Evolutionary conservation across 768 basidiomycete species (phyloP).

Genomic region (Amanita pallidorosea): DNA sequence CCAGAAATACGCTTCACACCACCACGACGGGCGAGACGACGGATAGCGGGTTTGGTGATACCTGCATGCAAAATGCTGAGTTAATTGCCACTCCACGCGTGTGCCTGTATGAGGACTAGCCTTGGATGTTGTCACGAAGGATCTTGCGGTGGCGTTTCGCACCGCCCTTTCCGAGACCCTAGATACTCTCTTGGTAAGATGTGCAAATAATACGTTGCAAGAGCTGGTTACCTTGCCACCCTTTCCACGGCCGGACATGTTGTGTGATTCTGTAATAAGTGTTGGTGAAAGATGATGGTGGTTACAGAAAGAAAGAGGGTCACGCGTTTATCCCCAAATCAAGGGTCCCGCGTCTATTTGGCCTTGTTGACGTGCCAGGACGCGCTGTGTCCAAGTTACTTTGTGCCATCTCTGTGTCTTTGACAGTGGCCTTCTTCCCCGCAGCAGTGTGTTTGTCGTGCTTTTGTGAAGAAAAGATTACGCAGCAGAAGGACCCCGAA

Average conservation of each 20-base stretch:
- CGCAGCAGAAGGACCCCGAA: no score
- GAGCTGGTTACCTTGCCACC: conserved; percentile 50
- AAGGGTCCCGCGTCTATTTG: conserved; percentile 27
- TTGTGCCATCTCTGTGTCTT: no score
- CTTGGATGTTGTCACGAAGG: conserved; percentile 72
- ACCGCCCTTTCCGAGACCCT: conserved; percentile 74
- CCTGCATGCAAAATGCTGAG: conserved; percentile 9
- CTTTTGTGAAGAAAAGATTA: no score
- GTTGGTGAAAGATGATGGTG: conserved; percentile 17
- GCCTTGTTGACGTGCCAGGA: conserved; percentile 24
- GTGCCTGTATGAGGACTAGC: conserved; percentile 20
- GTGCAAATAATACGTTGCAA: not conserved
- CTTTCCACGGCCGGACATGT: conserved; percentile 73
- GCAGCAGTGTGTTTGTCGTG: no score
- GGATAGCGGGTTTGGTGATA: conserved; percentile 55
- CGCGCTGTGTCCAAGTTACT: not conserved
- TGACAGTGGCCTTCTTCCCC: no score
- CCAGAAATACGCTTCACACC: conserved; percentile 75
- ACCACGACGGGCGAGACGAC: conserved; percentile 76
- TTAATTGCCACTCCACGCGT: not conserved
- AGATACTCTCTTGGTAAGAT: not conserved
- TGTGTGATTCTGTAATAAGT: conserved; percentile 5
- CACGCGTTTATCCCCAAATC: conserved; percentile 23
- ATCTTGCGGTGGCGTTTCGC: conserved; percentile 77
- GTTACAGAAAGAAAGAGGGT: conserved; percentile 19